Evolutionary conservation across 202 grass and related monocot species (phyloP).

Genomic region (Eragrostis tef): DNA sequence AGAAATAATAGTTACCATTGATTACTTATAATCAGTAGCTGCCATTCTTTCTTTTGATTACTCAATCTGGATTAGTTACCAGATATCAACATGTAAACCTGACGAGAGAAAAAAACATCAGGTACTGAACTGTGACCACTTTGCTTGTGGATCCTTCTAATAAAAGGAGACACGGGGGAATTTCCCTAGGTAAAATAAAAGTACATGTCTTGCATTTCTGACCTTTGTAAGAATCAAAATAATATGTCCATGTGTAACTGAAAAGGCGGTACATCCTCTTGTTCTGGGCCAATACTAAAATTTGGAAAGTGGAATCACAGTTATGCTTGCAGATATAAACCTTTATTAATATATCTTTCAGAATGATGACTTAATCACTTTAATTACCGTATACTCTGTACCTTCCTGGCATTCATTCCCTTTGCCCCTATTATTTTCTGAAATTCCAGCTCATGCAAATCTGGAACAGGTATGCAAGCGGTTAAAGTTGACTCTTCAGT

Average conservation of each 20-base stretch:
- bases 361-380: not conserved
- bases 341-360: not conserved
- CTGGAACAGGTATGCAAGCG: constrained; percentile 64
- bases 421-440: not conserved
- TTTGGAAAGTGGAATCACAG: not conserved
- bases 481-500: constrained; percentile 68
- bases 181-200: not conserved
- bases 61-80: too few species aligned
- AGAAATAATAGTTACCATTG: not conserved
- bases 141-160: too few species aligned
- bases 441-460: constrained; percentile 31
- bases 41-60: too few species aligned
- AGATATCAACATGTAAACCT: too few species aligned
- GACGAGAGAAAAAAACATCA: too few species aligned
- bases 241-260: not conserved
- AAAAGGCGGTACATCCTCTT: not conserved
- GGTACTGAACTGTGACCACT: too few species aligned
- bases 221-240: constrained; percentile 1
- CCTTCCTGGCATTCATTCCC: not conserved
- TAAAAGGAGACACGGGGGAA: too few species aligned
- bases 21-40: too few species aligned
- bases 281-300: not conserved
- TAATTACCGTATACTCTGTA: not conserved
- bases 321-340: constrained; percentile 7
- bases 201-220: not conserved